Evolutionary conservation across 2,329 filamentous ascomycete genomes (phyloP).

Genomic region (Colletotrichum godetiae): DNA sequence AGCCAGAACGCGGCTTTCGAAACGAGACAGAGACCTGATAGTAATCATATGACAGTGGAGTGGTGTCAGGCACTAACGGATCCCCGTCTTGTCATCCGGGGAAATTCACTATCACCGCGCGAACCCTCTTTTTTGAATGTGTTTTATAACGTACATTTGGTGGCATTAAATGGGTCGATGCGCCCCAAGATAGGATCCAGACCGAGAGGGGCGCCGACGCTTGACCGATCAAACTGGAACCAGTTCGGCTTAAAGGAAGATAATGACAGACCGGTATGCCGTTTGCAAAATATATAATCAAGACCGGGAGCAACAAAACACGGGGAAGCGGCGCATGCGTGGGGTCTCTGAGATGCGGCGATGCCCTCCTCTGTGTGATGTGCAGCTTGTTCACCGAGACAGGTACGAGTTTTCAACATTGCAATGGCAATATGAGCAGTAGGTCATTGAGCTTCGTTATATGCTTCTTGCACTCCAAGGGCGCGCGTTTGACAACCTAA

Average conservation of each 20-base stretch:
- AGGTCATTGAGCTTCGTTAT: background rate
- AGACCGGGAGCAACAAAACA: conserved; percentile 1
- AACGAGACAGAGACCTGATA: conserved; percentile 3
- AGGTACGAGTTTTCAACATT: background rate
- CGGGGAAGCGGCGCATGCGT: conserved; percentile 12
- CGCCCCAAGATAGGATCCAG: conserved; percentile 29
- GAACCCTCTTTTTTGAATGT: conserved; percentile 15
- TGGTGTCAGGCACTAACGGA: conserved; percentile 14
- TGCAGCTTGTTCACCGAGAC: background rate
- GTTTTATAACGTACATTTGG: conserved; percentile 32
- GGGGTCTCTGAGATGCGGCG: background rate
- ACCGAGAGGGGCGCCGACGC: conserved; percentile 23
- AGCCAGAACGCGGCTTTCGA: background rate
- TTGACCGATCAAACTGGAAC: background rate
- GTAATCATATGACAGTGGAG: conserved; percentile 22
- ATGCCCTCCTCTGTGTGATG: background rate
- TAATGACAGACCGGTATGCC: conserved; percentile 28
- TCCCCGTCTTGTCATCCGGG: conserved; percentile 8
- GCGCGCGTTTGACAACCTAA: background rate
- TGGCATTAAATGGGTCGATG: conserved; percentile 14
- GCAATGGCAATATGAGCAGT: background rate
- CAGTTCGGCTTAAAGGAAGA: conserved; percentile 12
- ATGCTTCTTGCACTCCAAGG: background rate
- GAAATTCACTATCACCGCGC: conserved; percentile 21
- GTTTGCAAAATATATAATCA: conserved; percentile 1